Evolutionary conservation across 2,329 filamentous ascomycete species (phyloP), one percentile per base, ranked within the genome.

Genomic region (Karstenula rhodostoma): DNA sequence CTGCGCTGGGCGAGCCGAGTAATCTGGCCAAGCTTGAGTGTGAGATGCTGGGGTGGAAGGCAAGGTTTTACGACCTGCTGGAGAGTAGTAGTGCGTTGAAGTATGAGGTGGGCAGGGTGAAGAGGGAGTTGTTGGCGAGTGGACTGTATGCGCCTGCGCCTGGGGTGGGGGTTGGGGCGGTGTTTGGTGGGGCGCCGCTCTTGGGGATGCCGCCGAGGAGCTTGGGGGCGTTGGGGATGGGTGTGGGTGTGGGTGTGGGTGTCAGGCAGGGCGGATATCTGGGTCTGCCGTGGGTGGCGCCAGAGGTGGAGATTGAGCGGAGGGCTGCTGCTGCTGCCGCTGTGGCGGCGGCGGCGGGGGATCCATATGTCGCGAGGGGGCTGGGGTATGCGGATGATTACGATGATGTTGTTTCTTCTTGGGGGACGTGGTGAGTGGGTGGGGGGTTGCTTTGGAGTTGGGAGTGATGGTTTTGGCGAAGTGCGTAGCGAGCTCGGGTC

Each of bases 11-110:
- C n/a, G 69, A 70, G 46, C 63, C 61, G 2, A 60, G 62, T 1
- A 73, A 74, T 48, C 56, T 73, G 0, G 54, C 70, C 23, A 73
- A 73, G 52, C 44, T 74, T n/a, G 62, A 72, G 51, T 56, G 50
- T 23, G 65, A 69, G 1, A 52, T 68, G 17, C 13, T 67, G 43
- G 37, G 52, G 2, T 63, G 66, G 33, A 58, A 61, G 22, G 33
- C 56, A 8, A 47, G 65, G 13, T 70, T 72, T 23, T 43, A 61
- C 23, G 63, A 69, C 7, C 52, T 69, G 0, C 22, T 73, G 4
- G 61, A 66, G 0, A 13, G 47, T 3, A 70, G 63, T 29, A 61
- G 61, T 2, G 63, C 67, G 19, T 17, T 73, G 3, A 65, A 70
- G 25, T 68, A 69, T 51, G 70, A 72, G 52, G 67, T 70, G 8